Base-by-base conservation (phyloP, 192 early-diverging fungal genomes). In the Linnemannia zychae region DNA sequence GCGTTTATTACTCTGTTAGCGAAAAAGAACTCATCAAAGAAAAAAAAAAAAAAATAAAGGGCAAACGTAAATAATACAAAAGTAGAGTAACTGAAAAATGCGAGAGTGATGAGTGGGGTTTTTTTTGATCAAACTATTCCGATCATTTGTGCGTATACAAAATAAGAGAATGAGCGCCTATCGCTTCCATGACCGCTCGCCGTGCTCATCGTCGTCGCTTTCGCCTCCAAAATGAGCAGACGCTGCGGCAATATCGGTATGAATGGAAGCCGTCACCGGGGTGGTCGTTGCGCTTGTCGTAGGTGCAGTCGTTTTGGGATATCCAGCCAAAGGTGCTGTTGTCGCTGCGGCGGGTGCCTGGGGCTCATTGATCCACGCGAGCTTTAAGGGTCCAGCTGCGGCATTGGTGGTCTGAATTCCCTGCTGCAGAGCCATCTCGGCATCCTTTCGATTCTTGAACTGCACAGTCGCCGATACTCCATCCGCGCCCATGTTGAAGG, bases 391-490 rank as follows among this genome's bases (percentile, higher is more conserved):
- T 24, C 52, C 52, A 38, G 53, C 52, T 22, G 67, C 57, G 4
- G 77, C 75, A 70, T 78, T 71, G 13, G 72, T 65, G n/a, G 63
- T 49, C 52, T 78, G 80, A 16, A 67, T 75, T 31, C 77, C 77
- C 15, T 87, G 76, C 37, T 88, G 50, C 67, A 84, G 57, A 17
- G 91, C 93, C 71, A 78, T 79, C 78, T 94, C 93, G 4, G 92
- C 91, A 28, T 94, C 91, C 24, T 90, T 78, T 37, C 93, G 87
- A 49, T 79, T 87, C 72, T 89, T 89, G 68, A 87, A 92, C 50
- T 92, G 88, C 15, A 93, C 89, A 22, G 91, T 87, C 17, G 90
- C 90, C 15, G 84, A 80, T 3, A 34, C 37, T 5, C 82, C 82
- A 78, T 92, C 89, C 4, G 90, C 81, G 36, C 69, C 83, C 72